A percentile compares a stretch with the other conserved stretches of the same genome.
Evolutionary conservation across 2,329 filamentous ascomycete species (phyloP).

Genomic region (Mycosphaerella arachidis): DNA sequence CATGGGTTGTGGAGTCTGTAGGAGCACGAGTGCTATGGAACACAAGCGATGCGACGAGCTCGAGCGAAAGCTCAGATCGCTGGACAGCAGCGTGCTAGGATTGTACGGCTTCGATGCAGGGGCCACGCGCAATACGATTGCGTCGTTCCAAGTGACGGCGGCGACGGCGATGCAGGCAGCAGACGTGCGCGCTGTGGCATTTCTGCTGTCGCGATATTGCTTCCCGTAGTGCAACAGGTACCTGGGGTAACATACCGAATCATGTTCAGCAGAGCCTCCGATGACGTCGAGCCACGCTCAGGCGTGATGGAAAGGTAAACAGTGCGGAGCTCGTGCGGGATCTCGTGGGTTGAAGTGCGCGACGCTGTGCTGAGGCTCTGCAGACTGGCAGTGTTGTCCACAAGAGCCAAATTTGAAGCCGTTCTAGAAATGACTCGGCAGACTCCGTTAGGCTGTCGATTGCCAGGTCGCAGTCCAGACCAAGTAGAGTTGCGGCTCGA

Average conservation of each 20-base stretch:
- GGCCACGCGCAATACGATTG: not conserved
- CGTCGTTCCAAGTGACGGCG: not conserved
- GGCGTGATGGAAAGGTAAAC: not conserved
- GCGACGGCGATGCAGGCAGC: too few species aligned
- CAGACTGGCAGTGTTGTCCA: not conserved
- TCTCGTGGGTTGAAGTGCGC: not conserved
- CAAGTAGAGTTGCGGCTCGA: not conserved
- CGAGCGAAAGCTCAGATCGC: not conserved
- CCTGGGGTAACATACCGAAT: constrained; percentile 11
- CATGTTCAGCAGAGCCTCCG: constrained; percentile 12
- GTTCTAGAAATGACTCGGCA: not conserved
- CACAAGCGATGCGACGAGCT: not conserved
- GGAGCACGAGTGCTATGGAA: not conserved
- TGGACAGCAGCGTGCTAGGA: not conserved
- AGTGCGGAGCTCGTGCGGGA: not conserved
- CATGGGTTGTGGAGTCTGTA: not conserved
- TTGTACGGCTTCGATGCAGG: not conserved
- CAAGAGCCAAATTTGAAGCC: not conserved
- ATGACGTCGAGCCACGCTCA: constrained; percentile 7
- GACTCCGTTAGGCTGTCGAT: not conserved
- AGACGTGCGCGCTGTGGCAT: not conserved
- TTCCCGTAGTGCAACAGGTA: not conserved
- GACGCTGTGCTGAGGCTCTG: not conserved
- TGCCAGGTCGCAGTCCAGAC: not conserved
- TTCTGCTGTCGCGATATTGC: constrained; percentile 2